phyloP scores from a whole-genome alignment of 805 yeast species.

The Saturnispora quitensis region DNA sequence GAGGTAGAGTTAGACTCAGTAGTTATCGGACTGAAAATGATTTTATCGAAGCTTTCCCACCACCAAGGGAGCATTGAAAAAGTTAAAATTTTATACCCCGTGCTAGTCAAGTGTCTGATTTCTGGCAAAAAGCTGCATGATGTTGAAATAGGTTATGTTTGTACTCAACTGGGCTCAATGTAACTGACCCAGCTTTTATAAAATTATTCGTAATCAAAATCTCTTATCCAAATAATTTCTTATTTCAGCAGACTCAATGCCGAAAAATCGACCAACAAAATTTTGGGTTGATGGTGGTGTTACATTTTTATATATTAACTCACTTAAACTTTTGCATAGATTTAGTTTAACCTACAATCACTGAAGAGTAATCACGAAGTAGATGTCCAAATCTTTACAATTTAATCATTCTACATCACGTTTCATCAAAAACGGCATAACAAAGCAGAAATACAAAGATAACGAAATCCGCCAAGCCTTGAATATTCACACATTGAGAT shows the following conservation, averaged over 20 bases:
- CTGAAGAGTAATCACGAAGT: background rate
- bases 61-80: background rate
- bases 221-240: background rate
- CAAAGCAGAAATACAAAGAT: background rate
- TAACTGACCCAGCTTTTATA: background rate
- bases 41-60: background rate
- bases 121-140: background rate
- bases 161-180: background rate
- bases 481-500: background rate
- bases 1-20: conserved; percentile 48
- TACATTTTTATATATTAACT: background rate
- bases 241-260: background rate
- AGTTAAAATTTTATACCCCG: conserved; percentile 6
- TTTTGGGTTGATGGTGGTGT: background rate
- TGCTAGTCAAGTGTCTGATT: conserved; percentile 1
- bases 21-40: conserved; percentile 33
- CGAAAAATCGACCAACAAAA: background rate
- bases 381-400: background rate
- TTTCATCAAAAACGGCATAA: background rate
- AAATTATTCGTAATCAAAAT: background rate
- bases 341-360: background rate
- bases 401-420: background rate
- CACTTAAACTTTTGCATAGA: background rate
- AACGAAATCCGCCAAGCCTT: background rate
- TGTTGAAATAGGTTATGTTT: background rate